phyloP scores from a whole-genome alignment of 495 filamentous ascomycete species.

The Daldinia vernicosa region DNA sequence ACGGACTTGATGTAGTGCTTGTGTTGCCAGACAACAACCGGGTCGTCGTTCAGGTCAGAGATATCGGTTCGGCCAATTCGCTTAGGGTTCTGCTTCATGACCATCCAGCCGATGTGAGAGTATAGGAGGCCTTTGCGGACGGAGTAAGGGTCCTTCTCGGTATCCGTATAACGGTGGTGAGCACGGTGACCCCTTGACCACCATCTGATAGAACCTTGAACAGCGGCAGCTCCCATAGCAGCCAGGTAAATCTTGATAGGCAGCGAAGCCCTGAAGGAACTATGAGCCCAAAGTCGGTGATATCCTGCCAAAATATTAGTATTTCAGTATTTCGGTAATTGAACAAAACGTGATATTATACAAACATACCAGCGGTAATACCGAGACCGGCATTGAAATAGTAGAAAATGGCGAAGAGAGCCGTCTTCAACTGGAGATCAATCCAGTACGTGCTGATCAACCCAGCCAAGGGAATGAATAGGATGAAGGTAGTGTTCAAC shows the following conservation, averaged over 20 bases:
- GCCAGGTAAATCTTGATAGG: slow-evolving; percentile 94
- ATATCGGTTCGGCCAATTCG: slow-evolving; percentile 96
- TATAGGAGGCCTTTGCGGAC: slow-evolving; percentile 98
- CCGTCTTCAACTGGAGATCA: slow-evolving; percentile 77
- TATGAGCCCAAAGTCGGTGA: slow-evolving; percentile 94
- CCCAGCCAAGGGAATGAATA: slow-evolving; percentile 82
- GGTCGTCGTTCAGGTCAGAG: slow-evolving; percentile 93
- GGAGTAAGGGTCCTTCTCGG: slow-evolving; percentile 98
- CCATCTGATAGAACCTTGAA: slow-evolving; percentile 96
- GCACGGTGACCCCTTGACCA: slow-evolving; percentile 97
- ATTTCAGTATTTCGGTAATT: slow-evolving; percentile 15
- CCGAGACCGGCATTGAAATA: slow-evolving; percentile 93
- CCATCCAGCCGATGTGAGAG: slow-evolving; percentile 94
- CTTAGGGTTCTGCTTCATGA: slow-evolving; percentile 94
- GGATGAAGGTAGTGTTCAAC: slow-evolving; percentile 87
- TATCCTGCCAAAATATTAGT: slow-evolving; percentile 65
- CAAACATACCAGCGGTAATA: slow-evolving; percentile 78
- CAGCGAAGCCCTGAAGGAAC: slow-evolving; percentile 87
- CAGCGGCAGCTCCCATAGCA: slow-evolving; percentile 89
- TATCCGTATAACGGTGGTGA: slow-evolving; percentile 99
- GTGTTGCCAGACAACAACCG: slow-evolving; percentile 95
- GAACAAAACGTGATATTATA: neutral
- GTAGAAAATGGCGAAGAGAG: slow-evolving; percentile 82
- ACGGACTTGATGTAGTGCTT: slow-evolving; percentile 91
- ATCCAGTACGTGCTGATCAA: slow-evolving; percentile 83